A percentile compares a stretch with the other conserved stretches of the same genome.
Evolutionary conservation across 495 filamentous ascomycete genomes (phyloP).

Genomic region (Pseudevernia furfuracea): DNA sequence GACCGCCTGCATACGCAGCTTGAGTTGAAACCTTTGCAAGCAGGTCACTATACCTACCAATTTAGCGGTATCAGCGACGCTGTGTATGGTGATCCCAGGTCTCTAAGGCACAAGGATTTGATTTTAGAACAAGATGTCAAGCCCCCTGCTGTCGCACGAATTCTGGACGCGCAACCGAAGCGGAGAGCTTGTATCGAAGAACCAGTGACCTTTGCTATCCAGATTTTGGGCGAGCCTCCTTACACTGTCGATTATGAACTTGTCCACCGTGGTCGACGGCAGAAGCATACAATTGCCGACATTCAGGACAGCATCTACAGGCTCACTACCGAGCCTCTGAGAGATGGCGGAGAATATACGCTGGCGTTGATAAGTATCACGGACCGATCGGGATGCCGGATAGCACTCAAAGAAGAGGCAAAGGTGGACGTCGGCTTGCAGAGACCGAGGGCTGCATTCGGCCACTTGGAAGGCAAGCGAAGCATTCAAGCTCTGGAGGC

Average conservation of each 20-base stretch:
- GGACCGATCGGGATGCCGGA: constrained; percentile 78
- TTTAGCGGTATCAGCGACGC: constrained; percentile 73
- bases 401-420: constrained; percentile 67
- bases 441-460: constrained; percentile 76
- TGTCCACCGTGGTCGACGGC: constrained; percentile 79
- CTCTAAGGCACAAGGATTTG: constrained; percentile 47
- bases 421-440: constrained; percentile 82
- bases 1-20: constrained; percentile 66
- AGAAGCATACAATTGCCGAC: constrained; percentile 53
- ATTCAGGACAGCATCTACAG: constrained; percentile 53
- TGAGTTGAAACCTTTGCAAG: constrained; percentile 70
- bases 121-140: constrained; percentile 82
- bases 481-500: constrained; percentile 67
- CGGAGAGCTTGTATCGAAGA: constrained; percentile 75
- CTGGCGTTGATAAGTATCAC: constrained; percentile 74
- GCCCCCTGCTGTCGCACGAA: constrained; percentile 73
- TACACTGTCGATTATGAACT: constrained; percentile 91
- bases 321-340: constrained; percentile 65
- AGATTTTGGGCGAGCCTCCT: constrained; percentile 70
- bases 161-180: constrained; percentile 46
- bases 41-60: constrained; percentile 78
- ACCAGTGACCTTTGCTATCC: constrained; percentile 60
- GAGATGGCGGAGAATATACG: constrained; percentile 78
- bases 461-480: constrained; percentile 67
- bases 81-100: constrained; percentile 53